Evolutionary conservation across 2,329 filamentous ascomycete species (phyloP).

Genomic region (Alternaria triticina): DNA sequence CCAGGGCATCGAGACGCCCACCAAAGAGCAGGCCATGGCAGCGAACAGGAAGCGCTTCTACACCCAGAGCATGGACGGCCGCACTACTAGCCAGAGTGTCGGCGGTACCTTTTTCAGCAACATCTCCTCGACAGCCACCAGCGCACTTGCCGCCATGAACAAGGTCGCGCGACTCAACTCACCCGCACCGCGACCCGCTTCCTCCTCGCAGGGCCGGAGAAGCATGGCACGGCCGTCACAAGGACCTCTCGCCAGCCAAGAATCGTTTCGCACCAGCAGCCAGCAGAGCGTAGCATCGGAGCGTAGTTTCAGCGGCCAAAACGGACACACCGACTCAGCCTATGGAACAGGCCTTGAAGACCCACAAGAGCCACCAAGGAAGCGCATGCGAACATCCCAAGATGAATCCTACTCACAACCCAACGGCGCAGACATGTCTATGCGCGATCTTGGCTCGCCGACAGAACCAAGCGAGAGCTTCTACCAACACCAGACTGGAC

Average conservation of each 20-base stretch:
- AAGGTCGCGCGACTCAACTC: conserved; percentile 90
- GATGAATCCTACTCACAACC: conserved; percentile 49
- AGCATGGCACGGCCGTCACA: conserved; percentile 76
- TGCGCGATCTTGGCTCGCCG: conserved; percentile 67
- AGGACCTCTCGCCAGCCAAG: conserved; percentile 68
- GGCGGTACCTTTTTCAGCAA: conserved; percentile 96
- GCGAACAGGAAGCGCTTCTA: conserved; percentile 89
- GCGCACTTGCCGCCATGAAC: conserved; percentile 93
- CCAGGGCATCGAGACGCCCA: conserved; percentile 87
- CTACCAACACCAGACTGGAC: conserved; percentile 51
- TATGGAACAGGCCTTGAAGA: conserved; percentile 67
- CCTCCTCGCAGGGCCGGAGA: conserved; percentile 69
- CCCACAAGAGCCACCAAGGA: conserved; percentile 77
- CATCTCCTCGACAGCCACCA: conserved; percentile 90
- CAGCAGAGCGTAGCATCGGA: conserved; percentile 82
- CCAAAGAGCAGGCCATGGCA: conserved; percentile 98
- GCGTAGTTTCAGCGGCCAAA: conserved; percentile 68
- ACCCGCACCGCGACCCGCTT: conserved; percentile 68
- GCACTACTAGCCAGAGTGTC: conserved; percentile 65
- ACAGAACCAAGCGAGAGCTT: conserved; percentile 85
- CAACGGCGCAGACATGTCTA: conserved; percentile 62
- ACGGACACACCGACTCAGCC: conserved; percentile 65
- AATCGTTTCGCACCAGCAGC: conserved; percentile 72
- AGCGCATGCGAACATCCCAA: conserved; percentile 66
- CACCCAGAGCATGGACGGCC: conserved; percentile 73